These are phyloP conservation scores for Venturia aucupariae DNA, from an alignment of 2,329 filamentous ascomycete genomes.

Conservation along the genomic window DNA sequence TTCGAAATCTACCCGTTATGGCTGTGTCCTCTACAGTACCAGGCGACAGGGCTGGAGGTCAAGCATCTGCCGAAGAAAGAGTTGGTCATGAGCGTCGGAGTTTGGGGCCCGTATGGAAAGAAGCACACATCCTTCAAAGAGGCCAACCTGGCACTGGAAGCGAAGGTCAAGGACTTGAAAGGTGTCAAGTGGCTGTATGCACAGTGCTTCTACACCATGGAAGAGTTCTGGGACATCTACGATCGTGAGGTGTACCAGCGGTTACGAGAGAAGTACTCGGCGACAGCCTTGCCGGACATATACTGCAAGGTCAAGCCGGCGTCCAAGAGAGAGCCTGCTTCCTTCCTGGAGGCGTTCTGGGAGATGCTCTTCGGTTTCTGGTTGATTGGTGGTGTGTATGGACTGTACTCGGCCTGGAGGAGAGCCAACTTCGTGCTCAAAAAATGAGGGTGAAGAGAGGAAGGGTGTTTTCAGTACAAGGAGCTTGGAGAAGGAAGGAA, in stretches of 20 bases:
- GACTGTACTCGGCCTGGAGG: constrained; percentile 7
- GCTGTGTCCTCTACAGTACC: constrained; percentile 31
- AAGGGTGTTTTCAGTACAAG: background rate
- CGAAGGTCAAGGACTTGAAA: constrained; percentile 46
- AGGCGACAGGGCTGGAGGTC: constrained; percentile 4
- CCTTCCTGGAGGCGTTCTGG: constrained; percentile 1
- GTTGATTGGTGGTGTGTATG: constrained; percentile 8
- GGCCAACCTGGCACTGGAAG: constrained; percentile 52
- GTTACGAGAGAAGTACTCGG: constrained; percentile 49
- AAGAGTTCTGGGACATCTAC: constrained; percentile 60
- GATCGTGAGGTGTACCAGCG: constrained; percentile 50
- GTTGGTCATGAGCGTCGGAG: constrained; percentile 51
- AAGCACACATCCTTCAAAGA: constrained; percentile 33
- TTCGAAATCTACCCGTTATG: constrained; percentile 35
- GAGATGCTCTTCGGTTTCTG: constrained; percentile 9
- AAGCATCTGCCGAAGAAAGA: constrained; percentile 10
- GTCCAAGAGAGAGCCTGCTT: background rate
- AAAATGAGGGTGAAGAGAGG: background rate
- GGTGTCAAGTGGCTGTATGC: constrained; percentile 65
- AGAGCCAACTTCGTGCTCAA: constrained; percentile 4
- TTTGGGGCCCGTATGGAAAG: constrained; percentile 37
- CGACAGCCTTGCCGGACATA: constrained; percentile 51
- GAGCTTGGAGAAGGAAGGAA: background rate
- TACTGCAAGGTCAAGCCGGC: constrained; percentile 51
- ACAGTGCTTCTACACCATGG: constrained; percentile 57